phyloP scores from a whole-genome alignment of 352 stramenopile species.

The Phytopythium helicoides region DNA sequence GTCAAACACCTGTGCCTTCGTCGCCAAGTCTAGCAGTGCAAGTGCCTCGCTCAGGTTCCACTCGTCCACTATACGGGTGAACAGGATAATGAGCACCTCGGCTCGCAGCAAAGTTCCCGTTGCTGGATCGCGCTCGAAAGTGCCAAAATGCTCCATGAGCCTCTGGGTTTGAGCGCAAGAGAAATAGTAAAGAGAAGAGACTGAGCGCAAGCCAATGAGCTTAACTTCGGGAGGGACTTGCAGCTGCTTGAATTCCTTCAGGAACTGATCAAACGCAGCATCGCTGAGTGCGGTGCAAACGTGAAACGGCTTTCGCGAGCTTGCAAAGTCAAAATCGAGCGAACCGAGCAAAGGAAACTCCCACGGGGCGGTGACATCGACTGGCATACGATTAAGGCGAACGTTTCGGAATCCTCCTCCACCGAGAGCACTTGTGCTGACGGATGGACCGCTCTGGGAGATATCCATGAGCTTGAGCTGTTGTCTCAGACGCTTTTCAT shows the following conservation, averaged over 20 bases:
- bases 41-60: constrained; percentile 66
- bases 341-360: constrained; percentile 62
- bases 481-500: constrained; percentile 47
- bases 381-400: constrained; percentile 51
- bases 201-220: constrained; percentile 59
- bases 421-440: constrained; percentile 1
- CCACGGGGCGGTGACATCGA: constrained; percentile 50
- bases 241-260: constrained; percentile 79
- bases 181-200: constrained; percentile 74
- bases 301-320: constrained; percentile 47
- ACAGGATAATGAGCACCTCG: constrained; percentile 73
- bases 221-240: constrained; percentile 61
- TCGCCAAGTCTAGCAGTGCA: constrained; percentile 58
- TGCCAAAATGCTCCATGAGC: constrained; percentile 78
- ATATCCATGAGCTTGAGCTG: constrained; percentile 62
- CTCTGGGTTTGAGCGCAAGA: constrained; percentile 64
- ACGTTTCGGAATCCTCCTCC: constrained; percentile 57
- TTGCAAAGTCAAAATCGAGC: constrained; percentile 76
- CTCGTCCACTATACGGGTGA: constrained; percentile 64
- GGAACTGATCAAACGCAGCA: constrained; percentile 63
- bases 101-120: constrained; percentile 53
- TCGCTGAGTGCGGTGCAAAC: constrained; percentile 64
- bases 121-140: constrained; percentile 56
- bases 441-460: constrained; percentile 42
- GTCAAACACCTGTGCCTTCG: constrained; percentile 64